Conservation (phyloP, 192 early-diverging fungal genomes). For the Kickxella alabastrina region DNA sequence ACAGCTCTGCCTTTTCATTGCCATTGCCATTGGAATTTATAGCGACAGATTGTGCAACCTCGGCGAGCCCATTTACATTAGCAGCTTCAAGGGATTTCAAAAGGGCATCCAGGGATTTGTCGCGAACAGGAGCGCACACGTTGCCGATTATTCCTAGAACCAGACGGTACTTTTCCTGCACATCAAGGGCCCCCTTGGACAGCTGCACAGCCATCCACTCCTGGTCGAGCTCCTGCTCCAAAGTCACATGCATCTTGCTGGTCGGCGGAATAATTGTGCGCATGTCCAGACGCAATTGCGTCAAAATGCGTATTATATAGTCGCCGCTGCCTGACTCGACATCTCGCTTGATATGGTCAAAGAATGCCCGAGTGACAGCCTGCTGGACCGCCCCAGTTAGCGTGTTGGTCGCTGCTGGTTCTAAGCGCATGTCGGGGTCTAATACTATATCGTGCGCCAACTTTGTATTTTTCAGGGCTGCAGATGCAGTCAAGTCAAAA, state of each 20-base stretch:
- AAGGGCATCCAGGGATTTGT: slow-evolving; percentile 9
- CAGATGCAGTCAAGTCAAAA: slow-evolving; percentile 29
- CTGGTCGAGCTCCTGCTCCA: slow-evolving; percentile 36
- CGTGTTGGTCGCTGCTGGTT: slow-evolving; percentile 14
- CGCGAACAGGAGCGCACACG: slow-evolving; percentile 37
- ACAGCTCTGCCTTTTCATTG: neutral
- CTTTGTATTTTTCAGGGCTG: slow-evolving; percentile 29
- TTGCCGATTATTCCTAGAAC: slow-evolving; percentile 14
- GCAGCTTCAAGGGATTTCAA: neutral
- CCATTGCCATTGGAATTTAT: no score
- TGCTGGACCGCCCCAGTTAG: slow-evolving; percentile 20
- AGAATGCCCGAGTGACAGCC: slow-evolving; percentile 17
- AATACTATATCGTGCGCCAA: slow-evolving; percentile 40
- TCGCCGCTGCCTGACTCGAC: slow-evolving; percentile 15
- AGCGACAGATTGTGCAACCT: neutral
- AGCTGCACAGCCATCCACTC: slow-evolving; percentile 22
- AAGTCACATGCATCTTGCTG: neutral
- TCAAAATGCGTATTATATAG: slow-evolving; percentile 14
- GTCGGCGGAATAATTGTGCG: slow-evolving; percentile 20
- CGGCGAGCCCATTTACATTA: neutral
- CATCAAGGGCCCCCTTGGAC: slow-evolving; percentile 14
- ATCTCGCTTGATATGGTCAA: slow-evolving; percentile 16
- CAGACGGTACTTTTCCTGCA: slow-evolving; percentile 11
- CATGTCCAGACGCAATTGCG: slow-evolving; percentile 24
- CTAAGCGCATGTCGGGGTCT: slow-evolving; percentile 23